Evolutionary conservation across 129 eudicot genomes (phyloP).

Genomic region (Lactuca saligna): DNA sequence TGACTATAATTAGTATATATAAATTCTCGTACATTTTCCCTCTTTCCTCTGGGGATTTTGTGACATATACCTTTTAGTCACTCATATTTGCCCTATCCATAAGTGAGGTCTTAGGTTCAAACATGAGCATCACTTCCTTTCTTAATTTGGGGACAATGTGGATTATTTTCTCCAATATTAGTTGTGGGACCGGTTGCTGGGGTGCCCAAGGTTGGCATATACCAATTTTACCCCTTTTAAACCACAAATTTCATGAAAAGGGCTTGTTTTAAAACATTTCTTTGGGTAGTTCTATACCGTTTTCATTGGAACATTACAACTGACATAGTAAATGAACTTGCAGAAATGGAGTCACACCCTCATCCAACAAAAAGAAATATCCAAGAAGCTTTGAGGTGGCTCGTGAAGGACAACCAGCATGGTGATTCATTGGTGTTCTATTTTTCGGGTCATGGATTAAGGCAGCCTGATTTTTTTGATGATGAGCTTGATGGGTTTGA

Average conservation of each 20-base stretch:
- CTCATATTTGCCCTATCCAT: too few relatives aligned
- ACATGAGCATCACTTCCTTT: neutral
- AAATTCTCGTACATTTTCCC: neutral
- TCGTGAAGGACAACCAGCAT: conserved; percentile 45
- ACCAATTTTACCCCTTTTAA: neutral
- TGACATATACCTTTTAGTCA: too few relatives aligned
- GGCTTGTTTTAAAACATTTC: neutral
- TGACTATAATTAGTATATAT: neutral
- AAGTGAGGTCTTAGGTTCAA: too few relatives aligned
- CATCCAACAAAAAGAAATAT: conserved; percentile 71
- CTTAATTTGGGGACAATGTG: neutral
- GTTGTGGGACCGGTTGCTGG: too few relatives aligned
- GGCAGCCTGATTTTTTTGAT: conserved; percentile 49
- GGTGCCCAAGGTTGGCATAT: too few relatives aligned
- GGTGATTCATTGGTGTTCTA: conserved; percentile 85
- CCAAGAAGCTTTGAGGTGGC: conserved; percentile 66
- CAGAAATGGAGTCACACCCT: conserved; percentile 46
- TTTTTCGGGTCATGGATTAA: conserved; percentile 77
- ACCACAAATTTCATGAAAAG: too few relatives aligned
- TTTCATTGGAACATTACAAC: neutral
- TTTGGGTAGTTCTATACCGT: neutral
- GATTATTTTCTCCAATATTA: too few relatives aligned
- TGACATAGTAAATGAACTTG: conserved; percentile 11
- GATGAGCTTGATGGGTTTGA: conserved; percentile 79
- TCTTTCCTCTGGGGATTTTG: too few relatives aligned